Evolutionary conservation across 1,284 basidiomycete genomes (phyloP).

Genomic region (Naganishia albida): DNA sequence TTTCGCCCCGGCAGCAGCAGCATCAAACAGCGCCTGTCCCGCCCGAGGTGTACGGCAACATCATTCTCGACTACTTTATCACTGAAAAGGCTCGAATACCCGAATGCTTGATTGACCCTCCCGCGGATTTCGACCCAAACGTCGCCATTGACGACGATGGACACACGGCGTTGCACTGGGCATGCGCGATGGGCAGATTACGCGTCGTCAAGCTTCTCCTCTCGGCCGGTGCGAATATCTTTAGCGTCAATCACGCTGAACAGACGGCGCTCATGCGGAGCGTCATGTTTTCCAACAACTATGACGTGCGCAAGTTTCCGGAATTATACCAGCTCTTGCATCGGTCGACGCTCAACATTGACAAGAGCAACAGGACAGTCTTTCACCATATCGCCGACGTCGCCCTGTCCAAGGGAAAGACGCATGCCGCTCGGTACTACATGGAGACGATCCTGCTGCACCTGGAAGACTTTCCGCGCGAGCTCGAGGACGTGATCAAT

Average conservation of each 20-base stretch:
- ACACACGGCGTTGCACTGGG: conserved; percentile 97
- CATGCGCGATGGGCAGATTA: conserved; percentile 97
- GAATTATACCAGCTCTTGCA: conserved; percentile 96
- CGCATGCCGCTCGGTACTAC: conserved; percentile 96
- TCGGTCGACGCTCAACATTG: conserved; percentile 96
- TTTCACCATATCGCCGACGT: conserved; percentile 99
- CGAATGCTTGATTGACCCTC: conserved; percentile 81
- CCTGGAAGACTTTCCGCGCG: conserved; percentile 91
- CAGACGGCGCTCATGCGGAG: conserved; percentile 98
- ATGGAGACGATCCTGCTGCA: conserved; percentile 93
- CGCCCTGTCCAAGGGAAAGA: conserved; percentile 97
- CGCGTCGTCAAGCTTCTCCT: conserved; percentile 94
- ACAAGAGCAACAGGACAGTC: conserved; percentile 95
- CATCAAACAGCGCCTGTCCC: conserved; percentile 34
- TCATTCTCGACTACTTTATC: conserved; percentile 98
- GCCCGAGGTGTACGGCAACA: conserved; percentile 75
- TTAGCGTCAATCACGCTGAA: conserved; percentile 93
- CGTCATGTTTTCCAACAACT: conserved; percentile 99
- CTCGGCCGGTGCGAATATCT: conserved; percentile 93
- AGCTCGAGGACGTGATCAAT: conserved; percentile 97
- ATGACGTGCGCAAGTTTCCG: conserved; percentile 98
- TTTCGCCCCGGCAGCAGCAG: conserved; percentile 1
- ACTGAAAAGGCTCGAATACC: conserved; percentile 95
- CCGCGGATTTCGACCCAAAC: conserved; percentile 90
- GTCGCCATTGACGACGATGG: conserved; percentile 98